Evolutionary conservation across 208 protist species (phyloP), one percentile per base, ranked within the genome.

Genomic region (Trypanosomatidae sp.): DNA sequence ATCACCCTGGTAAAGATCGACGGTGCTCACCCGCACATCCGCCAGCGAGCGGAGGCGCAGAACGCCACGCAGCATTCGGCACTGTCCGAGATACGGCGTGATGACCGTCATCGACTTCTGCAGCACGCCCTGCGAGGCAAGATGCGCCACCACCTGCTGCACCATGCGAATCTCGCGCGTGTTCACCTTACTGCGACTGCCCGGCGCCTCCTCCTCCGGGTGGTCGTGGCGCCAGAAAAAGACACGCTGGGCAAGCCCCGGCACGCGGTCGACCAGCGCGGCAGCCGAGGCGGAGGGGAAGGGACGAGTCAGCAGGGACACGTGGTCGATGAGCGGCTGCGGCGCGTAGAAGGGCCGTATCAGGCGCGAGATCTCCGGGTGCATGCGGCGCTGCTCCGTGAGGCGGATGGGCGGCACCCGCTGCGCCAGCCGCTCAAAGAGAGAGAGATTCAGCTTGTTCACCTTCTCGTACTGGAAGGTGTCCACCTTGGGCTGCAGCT

Each of bases 1-100:
- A 66, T 98, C 94, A 25, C 98, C 98, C 71, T 99, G 98, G 83
- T 92, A 99, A 28, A 97, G 91, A 82, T 99, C 97, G 7, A 99
- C 92, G 43, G 97, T 99, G 67, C 85, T 87, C 52, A 98, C 89
- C 3, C 76, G 82, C 41, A 97, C 85, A 36, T 94, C 91, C 6
- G 85, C 74, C 60, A 97, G 73, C 13, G 85, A 87, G 62, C 81
- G 79, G 44, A 95, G 62, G 8, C 90, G 89, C 69, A 97, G 70
- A 46, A 85, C 77, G 22, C 86, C 94, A 39, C 88, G 89, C 47
- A 98, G 80, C 77, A 93, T 83, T 47, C 86, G 79, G 64, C 78
- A 88, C 82, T 99, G 98, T 0, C 97, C 98, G 25, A 97, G 75
- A 77, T 99, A 99, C 0, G 97, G 96, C 36, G 96, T 98, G 64